Percentiles rank a stretch among this genome's conserved stretches.
Evolutionary conservation across 768 basidiomycete species (phyloP).

Genomic region (Mycena capillaripes): DNA sequence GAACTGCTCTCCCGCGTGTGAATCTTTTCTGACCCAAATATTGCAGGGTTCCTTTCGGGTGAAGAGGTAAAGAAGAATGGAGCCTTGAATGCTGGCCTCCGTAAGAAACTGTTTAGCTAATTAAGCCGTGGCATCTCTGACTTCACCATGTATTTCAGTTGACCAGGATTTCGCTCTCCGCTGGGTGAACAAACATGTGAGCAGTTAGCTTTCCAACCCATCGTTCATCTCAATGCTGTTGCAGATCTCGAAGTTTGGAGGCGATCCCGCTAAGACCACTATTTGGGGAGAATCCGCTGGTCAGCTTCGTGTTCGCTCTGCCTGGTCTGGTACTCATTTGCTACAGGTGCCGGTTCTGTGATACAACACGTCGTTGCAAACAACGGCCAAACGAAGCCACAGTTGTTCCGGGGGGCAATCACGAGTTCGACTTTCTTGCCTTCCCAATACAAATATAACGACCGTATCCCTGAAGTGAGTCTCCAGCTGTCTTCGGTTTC

Average conservation of each 20-base stretch:
- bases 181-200: not conserved
- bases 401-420: not conserved
- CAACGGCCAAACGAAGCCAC: not conserved
- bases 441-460: not conserved
- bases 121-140: not conserved
- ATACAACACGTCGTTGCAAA: not conserved
- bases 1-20: not conserved
- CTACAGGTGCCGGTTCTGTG: not conserved
- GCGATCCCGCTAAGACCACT: not conserved
- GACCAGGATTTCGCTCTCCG: too few species aligned
- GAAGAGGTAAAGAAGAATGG: conserved; percentile 43
- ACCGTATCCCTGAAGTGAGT: not conserved
- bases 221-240: not conserved
- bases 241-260: not conserved
- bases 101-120: conserved; percentile 5
- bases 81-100: conserved; percentile 47
- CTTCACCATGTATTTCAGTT: not conserved
- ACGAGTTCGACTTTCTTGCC: not conserved
- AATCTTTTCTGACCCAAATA: not conserved
- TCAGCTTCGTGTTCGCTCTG: not conserved
- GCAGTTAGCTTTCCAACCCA: not conserved
- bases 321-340: not conserved
- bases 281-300: not conserved
- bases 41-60: conserved; percentile 44
- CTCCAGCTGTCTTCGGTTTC: not conserved